phyloP scores from a whole-genome alignment of 2,329 filamentous ascomycete genomes.

The Blastomyces parvus region DNA sequence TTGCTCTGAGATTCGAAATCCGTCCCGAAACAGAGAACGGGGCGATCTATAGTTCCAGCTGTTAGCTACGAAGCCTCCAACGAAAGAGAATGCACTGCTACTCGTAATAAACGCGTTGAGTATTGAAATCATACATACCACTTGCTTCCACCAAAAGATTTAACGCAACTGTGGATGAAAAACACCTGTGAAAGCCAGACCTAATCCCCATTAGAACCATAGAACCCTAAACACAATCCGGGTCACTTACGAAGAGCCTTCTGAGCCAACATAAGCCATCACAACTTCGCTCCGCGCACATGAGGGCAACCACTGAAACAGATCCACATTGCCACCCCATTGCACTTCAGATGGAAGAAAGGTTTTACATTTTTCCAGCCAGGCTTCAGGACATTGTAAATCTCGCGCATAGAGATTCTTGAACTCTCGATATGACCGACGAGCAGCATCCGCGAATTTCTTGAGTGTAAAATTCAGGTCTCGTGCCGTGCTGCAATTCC shows the following conservation, averaged over 20 bases:
- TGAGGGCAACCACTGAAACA: conserved; percentile 28
- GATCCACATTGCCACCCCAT: conserved; percentile 26
- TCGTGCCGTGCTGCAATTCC: conserved; percentile 27
- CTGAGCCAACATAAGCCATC: conserved; percentile 31
- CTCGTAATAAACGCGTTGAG: neutral
- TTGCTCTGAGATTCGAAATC: conserved; percentile 26
- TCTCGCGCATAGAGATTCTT: conserved; percentile 29
- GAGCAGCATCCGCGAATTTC: conserved; percentile 25
- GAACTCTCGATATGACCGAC: conserved; percentile 20
- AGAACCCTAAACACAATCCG: neutral
- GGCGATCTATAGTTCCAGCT: conserved; percentile 13
- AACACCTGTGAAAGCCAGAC: conserved; percentile 31
- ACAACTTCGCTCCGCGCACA: conserved; percentile 29
- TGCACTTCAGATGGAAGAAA: conserved; percentile 26
- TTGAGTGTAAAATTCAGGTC: conserved; percentile 27
- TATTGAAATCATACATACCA: conserved; percentile 15
- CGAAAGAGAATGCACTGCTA: neutral
- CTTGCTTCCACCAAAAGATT: conserved; percentile 28
- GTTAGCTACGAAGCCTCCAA: neutral
- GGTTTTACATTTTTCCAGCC: conserved; percentile 23
- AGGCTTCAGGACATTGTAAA: conserved; percentile 26
- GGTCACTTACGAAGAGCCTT: conserved; percentile 23
- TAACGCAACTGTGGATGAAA: conserved; percentile 29
- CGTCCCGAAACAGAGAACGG: conserved; percentile 29
- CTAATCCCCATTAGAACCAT: conserved; percentile 14